Evolutionary conservation across 1,284 basidiomycete genomes (phyloP).

Genomic region (Tilletia walkeri): DNA sequence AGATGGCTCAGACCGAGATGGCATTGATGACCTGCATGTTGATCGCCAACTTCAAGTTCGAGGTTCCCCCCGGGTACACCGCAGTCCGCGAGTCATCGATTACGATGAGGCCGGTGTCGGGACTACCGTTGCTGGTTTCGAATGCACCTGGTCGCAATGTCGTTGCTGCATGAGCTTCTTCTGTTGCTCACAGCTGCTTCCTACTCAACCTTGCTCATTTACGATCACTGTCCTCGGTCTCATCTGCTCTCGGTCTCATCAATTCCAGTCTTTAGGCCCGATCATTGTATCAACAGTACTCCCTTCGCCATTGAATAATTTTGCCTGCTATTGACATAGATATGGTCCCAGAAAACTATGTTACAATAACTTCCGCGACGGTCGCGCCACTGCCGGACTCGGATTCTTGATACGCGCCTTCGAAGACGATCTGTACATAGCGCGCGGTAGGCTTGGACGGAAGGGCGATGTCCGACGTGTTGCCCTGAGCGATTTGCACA

Average conservation of each 20-base stretch:
- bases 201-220: no score
- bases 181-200: no score
- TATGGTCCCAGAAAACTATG: not conserved
- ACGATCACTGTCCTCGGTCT: no score
- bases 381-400: conserved; percentile 15
- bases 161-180: not conserved
- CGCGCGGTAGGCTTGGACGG: not conserved
- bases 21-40: conserved; percentile 38
- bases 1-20: conserved; percentile 44
- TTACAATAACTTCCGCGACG: conserved; percentile 18
- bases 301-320: no score
- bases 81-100: conserved; percentile 36
- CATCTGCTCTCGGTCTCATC: no score
- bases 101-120: conserved; percentile 43
- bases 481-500: conserved; percentile 18
- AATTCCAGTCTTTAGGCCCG: no score
- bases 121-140: conserved; percentile 32
- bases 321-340: no score
- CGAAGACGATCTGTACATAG: conserved; percentile 18
- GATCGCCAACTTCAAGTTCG: conserved; percentile 41
- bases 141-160: not conserved
- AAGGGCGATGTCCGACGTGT: conserved; percentile 18
- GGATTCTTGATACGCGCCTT: conserved; percentile 14
- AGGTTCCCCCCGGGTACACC: conserved; percentile 27
- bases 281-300: no score